A percentile compares a stretch with the other conserved stretches of the same genome.
Evolutionary conservation across 169 alveolate species (phyloP).

Genomic region (Babesia divergens): DNA sequence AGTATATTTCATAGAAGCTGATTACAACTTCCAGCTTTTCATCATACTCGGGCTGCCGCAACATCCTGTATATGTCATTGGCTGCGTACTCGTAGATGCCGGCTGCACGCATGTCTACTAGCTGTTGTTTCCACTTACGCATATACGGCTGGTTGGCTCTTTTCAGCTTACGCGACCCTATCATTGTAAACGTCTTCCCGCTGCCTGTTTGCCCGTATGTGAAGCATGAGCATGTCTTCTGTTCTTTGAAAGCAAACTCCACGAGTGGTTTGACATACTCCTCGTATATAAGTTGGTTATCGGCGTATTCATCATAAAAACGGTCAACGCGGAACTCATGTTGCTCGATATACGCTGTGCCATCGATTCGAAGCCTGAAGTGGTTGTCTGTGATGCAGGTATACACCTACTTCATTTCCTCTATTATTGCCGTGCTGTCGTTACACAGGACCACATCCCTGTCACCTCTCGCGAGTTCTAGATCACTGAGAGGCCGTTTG

Average conservation of each 20-base stretch:
- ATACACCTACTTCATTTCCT: conserved; percentile 54
- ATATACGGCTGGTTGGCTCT: conserved; percentile 4
- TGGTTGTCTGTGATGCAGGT: not conserved
- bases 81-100: conserved; percentile 94
- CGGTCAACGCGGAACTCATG: conserved; percentile 89
- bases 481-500: conserved; percentile 90
- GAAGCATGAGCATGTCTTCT: conserved; percentile 93
- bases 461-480: conserved; percentile 87
- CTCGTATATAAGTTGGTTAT: conserved; percentile 83
- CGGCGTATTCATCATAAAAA: conserved; percentile 82
- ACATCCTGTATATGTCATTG: conserved; percentile 85
- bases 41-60: conserved; percentile 70
- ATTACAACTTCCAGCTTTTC: conserved; percentile 77
- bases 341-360: conserved; percentile 88
- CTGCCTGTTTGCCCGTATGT: conserved; percentile 98
- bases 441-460: conserved; percentile 87
- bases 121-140: conserved; percentile 34
- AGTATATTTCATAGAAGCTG: conserved; percentile 98
- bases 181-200: conserved; percentile 97
- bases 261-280: conserved; percentile 90
- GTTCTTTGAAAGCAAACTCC: conserved; percentile 87
- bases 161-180: conserved; percentile 85
- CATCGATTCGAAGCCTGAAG: conserved; percentile 79
- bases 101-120: conserved; percentile 61
- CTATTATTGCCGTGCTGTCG: conserved; percentile 68